Conservation (phyloP, 2,329 filamentous ascomycete species). For the Penicillium italicum region DNA sequence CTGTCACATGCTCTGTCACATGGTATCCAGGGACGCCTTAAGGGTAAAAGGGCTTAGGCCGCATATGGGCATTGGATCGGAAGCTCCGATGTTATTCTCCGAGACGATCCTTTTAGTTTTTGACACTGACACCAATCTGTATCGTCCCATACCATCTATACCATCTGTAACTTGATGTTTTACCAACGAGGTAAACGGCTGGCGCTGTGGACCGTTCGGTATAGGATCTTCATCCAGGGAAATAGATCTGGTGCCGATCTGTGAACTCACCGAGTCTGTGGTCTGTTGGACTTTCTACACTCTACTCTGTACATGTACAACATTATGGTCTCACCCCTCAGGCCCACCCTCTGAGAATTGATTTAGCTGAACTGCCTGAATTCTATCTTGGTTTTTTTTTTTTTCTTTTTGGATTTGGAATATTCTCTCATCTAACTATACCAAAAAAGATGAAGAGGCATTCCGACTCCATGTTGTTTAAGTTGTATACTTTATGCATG, state of each 20-base stretch:
- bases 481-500: background rate
- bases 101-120: conserved; percentile 14
- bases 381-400: background rate
- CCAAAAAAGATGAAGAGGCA: background rate
- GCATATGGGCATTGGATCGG: conserved; percentile 13
- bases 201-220: conserved; percentile 7
- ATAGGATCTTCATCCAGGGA: conserved; percentile 7
- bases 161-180: conserved; percentile 9
- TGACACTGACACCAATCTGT: background rate
- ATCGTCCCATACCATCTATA: background rate
- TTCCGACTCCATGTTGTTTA: background rate
- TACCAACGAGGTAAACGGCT: background rate
- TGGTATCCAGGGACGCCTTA: conserved; percentile 2
- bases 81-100: conserved; percentile 10
- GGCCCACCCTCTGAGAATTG: background rate
- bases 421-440: background rate
- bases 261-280: conserved; percentile 2
- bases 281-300: conserved; percentile 1
- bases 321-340: background rate
- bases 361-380: background rate
- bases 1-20: too few species aligned
- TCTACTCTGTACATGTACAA: background rate
- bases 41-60: background rate
- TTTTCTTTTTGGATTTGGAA: background rate
- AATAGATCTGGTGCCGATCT: conserved; percentile 9